Percentiles rank a stretch among this genome's conserved stretches.
Evolutionary conservation across 78 protist genomes (phyloP).

Genomic region (Dictyostelium discoideum): DNA sequence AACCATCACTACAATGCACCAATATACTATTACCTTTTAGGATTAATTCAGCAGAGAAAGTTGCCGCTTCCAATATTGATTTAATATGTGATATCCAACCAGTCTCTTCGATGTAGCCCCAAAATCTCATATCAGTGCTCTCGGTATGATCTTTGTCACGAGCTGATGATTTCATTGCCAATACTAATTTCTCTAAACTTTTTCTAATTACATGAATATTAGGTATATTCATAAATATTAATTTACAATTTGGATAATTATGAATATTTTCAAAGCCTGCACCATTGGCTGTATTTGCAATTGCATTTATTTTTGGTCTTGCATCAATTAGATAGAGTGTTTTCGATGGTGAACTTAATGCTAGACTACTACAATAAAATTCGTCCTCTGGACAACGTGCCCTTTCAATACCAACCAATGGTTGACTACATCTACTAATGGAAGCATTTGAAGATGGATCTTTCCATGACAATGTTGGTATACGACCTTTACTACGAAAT

Average conservation of each 20-base stretch:
- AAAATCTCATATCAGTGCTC: not conserved
- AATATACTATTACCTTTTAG: constrained; percentile 9
- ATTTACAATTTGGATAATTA: constrained; percentile 51
- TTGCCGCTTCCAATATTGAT: constrained; percentile 1
- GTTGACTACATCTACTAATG: constrained; percentile 80
- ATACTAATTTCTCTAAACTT: constrained; percentile 19
- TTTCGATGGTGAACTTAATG: not conserved
- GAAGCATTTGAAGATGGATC: constrained; percentile 26
- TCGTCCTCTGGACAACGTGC: constrained; percentile 59
- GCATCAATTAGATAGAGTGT: constrained; percentile 86
- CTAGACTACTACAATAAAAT: not conserved
- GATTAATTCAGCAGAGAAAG: constrained; percentile 51
- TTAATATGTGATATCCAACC: constrained; percentile 58
- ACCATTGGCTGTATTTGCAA: constrained; percentile 64
- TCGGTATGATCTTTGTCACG: not conserved
- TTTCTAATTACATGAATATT: constrained; percentile 94
- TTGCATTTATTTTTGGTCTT: constrained; percentile 91
- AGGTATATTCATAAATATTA: constrained; percentile 86
- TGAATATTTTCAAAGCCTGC: constrained; percentile 85
- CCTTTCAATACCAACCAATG: constrained; percentile 78
- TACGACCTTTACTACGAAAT: constrained; percentile 84
- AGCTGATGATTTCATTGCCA: not conserved
- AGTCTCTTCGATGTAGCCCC: constrained; percentile 26
- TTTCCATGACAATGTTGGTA: constrained; percentile 88
- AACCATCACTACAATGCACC: constrained; percentile 89